Evolutionary conservation across 305 asterid genomes (phyloP).

Genomic region (Fraxinus paxiana): DNA sequence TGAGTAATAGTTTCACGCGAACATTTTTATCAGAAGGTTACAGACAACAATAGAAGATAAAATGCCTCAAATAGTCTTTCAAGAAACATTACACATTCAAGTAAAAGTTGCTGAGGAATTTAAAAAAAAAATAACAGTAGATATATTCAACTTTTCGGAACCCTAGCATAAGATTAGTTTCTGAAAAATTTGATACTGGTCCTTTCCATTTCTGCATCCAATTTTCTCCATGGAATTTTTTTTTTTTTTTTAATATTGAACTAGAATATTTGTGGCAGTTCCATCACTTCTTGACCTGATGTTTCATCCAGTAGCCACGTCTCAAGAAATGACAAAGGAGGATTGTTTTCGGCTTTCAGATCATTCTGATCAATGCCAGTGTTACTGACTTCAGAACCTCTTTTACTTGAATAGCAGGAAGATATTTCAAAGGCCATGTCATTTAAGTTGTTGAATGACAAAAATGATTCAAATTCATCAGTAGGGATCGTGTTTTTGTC

Average conservation of each 20-base stretch:
- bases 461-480: constrained; percentile 24
- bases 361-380: constrained; percentile 13
- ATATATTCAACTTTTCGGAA: neutral
- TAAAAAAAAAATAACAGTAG: neutral
- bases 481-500: neutral
- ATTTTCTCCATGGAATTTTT: neutral
- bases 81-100: neutral
- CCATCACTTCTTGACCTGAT: constrained; percentile 31
- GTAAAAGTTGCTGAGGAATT: neutral
- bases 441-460: constrained; percentile 26
- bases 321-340: constrained; percentile 37
- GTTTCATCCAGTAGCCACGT: constrained; percentile 45
- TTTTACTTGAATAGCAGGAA: constrained; percentile 7
- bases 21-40: neutral
- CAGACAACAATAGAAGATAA: neutral
- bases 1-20: neutral
- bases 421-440: constrained; percentile 16
- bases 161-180: neutral
- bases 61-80: neutral
- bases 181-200: neutral
- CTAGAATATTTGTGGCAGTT: constrained; percentile 33
- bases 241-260: neutral
- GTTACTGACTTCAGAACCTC: constrained; percentile 10
- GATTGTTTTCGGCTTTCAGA: constrained; percentile 19
- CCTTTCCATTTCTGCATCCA: neutral